Percentiles rank a stretch among this genome's conserved stretches.
Conservation (phyloP, 2,329 filamentous ascomycete species). For the Aspergillus hiratsukae region DNA sequence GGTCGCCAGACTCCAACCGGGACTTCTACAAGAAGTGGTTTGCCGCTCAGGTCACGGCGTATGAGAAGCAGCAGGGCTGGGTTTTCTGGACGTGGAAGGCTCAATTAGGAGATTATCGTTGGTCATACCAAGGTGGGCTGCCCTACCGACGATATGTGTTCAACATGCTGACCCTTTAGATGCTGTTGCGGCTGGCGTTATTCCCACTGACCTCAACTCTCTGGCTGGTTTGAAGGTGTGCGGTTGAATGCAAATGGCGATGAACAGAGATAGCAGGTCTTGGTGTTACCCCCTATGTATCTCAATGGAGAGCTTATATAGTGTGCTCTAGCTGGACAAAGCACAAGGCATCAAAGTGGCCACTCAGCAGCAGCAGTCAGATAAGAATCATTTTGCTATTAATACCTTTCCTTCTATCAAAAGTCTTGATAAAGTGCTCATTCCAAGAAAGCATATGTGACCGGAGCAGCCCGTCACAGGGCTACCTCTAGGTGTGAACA, state of each 20-base stretch:
- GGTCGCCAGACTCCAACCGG: slow-evolving; percentile 38
- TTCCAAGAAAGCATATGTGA: not conserved
- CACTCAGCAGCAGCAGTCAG: not conserved
- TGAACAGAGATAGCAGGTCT: not conserved
- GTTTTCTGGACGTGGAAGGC: slow-evolving; percentile 59
- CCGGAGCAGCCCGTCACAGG: not conserved
- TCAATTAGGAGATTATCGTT: slow-evolving; percentile 36
- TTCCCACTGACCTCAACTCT: slow-evolving; percentile 29
- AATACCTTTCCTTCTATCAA: not conserved
- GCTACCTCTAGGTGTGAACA: not conserved
- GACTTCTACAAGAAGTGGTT: slow-evolving; percentile 57
- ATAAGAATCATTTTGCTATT: not conserved
- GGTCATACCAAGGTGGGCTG: slow-evolving; percentile 25
- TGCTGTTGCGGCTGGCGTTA: slow-evolving; percentile 39
- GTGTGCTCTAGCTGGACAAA: not conserved
- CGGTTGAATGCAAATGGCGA: not conserved
- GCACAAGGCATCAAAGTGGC: not conserved
- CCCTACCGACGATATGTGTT: slow-evolving; percentile 13
- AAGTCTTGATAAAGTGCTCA: not conserved
- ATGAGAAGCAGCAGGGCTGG: slow-evolving; percentile 54
- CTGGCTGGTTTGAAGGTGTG: not conserved
- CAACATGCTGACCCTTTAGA: slow-evolving; percentile 43
- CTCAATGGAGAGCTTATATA: not conserved
- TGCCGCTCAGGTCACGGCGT: slow-evolving; percentile 52
- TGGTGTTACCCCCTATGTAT: too few relatives aligned